Percentiles rank a stretch among this genome's conserved stretches.
Conservation (phyloP, 352 stramenopile genomes). For the Phytophthora macrochlamydospora region DNA sequence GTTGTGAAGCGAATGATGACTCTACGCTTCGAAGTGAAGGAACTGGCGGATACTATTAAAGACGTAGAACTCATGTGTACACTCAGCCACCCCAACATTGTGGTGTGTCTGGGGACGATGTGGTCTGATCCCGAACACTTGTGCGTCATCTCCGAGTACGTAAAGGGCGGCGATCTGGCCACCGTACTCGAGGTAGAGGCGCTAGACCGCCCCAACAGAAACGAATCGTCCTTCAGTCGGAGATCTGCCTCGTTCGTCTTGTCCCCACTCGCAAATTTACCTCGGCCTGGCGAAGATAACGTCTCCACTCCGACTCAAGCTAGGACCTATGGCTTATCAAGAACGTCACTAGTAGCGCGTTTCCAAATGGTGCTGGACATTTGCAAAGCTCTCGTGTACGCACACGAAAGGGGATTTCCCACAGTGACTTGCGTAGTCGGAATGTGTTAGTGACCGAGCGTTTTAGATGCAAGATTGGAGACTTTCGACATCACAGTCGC, state of each 20-base stretch:
- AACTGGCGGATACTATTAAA: constrained; percentile 69
- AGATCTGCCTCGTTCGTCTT: constrained; percentile 9
- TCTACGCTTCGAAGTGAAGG: constrained; percentile 54
- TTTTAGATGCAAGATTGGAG: constrained; percentile 65
- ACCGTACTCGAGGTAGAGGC: constrained; percentile 59
- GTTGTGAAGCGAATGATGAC: constrained; percentile 79
- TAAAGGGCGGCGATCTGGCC: constrained; percentile 59
- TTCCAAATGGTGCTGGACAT: constrained; percentile 70
- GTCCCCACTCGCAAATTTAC: constrained; percentile 10
- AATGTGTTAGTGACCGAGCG: constrained; percentile 69
- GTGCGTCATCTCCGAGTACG: constrained; percentile 74
- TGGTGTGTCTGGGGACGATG: constrained; percentile 71
- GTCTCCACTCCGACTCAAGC: constrained; percentile 12
- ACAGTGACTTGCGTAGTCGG: constrained; percentile 69
- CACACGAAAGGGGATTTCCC: constrained; percentile 58
- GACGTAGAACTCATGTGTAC: constrained; percentile 70
- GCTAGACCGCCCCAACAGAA: constrained; percentile 33
- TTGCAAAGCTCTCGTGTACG: constrained; percentile 53
- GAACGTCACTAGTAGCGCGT: constrained; percentile 40
- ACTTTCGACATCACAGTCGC: constrained; percentile 49
- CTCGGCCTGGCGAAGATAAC: constrained; percentile 13
- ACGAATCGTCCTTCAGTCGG: constrained; percentile 15
- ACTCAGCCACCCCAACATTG: constrained; percentile 71
- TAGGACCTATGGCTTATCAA: constrained; percentile 28
- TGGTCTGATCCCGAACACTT: constrained; percentile 70